Evolutionary conservation across 768 basidiomycete genomes (phyloP), one percentile per base, ranked within the genome.

Genomic region (Russula ochroleuca): DNA sequence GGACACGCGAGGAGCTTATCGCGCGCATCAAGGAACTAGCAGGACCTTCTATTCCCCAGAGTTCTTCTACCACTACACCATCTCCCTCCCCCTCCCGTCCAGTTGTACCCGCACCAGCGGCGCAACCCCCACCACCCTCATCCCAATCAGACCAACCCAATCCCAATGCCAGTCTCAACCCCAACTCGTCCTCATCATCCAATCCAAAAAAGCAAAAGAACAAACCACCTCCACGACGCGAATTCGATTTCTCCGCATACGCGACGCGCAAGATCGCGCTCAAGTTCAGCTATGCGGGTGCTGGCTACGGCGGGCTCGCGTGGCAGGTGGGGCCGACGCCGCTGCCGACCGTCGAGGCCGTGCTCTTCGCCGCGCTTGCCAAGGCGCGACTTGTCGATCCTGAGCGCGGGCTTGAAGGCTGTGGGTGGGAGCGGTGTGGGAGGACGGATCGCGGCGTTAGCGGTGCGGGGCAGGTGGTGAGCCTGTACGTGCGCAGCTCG

Each of bases 381-480:
- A 86, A 87, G 68, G 82, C 90, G 0, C 80, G 85, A 54, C 77
- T 99, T 49, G 83, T 98, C 13, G 91, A 96, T 70, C 79, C 79
- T 1, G 82, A 80, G 3, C 81, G 76, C 5, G 92, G 92, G 5
- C 77, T 89, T 60, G 88, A 94, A 17, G 95, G 91, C 0, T 94
- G 93, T 71, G 90, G 84, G 40, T 98, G 92, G 86, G 86, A 90
- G 71, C 81, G 84, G 68, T 98, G 97, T 74, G 96, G 97, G 14
- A 77, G 97, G 70, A 98, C 97, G 31, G 97, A 99, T 79, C 81
- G 88, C 21, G 95, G 96, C 0, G 97, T 99, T 63, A 96, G 94
- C 72, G 92, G 89, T 43, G 90, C 89, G 9, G 94, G 93, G 3
- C 96, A 98, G 73, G 94, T 98, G 25, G 80, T 98, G 55, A 92